Base-by-base conservation (phyloP, 1,284 basidiomycete genomes). In the Cryptococcus sp. region DNA sequence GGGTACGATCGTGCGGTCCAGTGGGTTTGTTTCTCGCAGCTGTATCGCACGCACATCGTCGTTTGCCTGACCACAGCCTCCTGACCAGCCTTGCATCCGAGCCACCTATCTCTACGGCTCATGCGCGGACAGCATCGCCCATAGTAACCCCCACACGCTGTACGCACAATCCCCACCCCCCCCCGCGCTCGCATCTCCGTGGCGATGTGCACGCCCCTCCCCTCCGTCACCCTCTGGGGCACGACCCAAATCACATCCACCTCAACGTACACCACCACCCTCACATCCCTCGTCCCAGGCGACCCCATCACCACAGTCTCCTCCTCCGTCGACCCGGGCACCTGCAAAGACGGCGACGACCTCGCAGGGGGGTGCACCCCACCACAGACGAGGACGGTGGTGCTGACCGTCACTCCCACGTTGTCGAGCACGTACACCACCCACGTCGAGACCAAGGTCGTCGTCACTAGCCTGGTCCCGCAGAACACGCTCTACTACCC, bases 401-500 rank as follows among this genome's bases (percentile, higher is more conserved):
- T 45, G 2, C 36, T 53, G 4, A 55, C 47, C 2, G 36, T 56
- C 20, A 55, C 59, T 0, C 50, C 55, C 12, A 53, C 54, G 9
- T 21, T 18, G 23, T 55, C 53, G 7, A 50, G 40, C 16, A 46
- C 52, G 28, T 21, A 46, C 1, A 52, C 53, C 8, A 57, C 45
- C 15, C 43, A 49, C 36, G 40, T 58, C 3, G 21, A 21, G 1
- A 50, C 45, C 15, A 21, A 37, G 15, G 44, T 45, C 9, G 39
- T 57, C n/a, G 47, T 59, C n/a, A 62, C 60, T 0, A 61, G 46
- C 13, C 39, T 59, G 2, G 55, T 64, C 16, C 64, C 64, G 7
- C 62, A 59, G 47, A 37, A 60, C 40, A 66, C 62, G n/a, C 49
- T 63, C 7, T 66, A 56, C 42, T 57, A 56, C 40, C 54, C 57